Evolutionary conservation across 257 asterid species (phyloP).

Genomic region (Ilex aquifolium): DNA sequence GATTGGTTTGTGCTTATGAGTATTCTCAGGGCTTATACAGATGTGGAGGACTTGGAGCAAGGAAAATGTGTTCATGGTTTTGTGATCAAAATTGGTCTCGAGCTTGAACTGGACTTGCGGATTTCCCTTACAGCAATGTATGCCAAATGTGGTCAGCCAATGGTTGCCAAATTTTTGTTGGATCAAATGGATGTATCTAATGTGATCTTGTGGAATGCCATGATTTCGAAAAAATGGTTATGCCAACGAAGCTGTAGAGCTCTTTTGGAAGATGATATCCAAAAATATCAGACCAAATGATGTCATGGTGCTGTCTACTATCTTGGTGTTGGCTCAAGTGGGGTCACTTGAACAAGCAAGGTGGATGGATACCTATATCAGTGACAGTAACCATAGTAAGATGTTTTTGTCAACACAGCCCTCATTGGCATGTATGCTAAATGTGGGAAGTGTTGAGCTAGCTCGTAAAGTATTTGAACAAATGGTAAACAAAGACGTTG

Average conservation of each 20-base stretch:
- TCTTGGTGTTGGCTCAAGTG: slow-evolving; percentile 45
- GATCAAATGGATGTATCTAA: slow-evolving; percentile 22
- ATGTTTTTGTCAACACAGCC: slow-evolving; percentile 35
- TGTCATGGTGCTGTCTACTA: slow-evolving; percentile 43
- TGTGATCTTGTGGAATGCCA: slow-evolving; percentile 56
- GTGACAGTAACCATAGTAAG: slow-evolving; percentile 20
- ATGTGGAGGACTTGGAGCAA: slow-evolving; percentile 42
- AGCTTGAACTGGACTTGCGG: slow-evolving; percentile 44
- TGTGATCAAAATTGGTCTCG: slow-evolving; percentile 42
- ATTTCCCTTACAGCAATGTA: slow-evolving; percentile 48
- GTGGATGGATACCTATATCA: slow-evolving; percentile 37
- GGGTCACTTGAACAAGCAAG: slow-evolving; percentile 63
- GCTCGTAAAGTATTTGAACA: slow-evolving; percentile 48
- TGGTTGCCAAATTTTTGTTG: slow-evolving; percentile 40
- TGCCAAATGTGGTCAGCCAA: slow-evolving; percentile 46
- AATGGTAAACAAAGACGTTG: slow-evolving; percentile 34
- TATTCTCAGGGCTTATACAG: slow-evolving; percentile 48
- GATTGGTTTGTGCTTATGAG: slow-evolving; percentile 59
- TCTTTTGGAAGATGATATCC: slow-evolving; percentile 40
- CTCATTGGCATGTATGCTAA: slow-evolving; percentile 61
- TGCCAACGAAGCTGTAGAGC: slow-evolving; percentile 46
- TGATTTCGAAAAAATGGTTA: slow-evolving; percentile 56
- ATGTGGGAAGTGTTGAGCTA: slow-evolving; percentile 53
- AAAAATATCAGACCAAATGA: slow-evolving; percentile 35
- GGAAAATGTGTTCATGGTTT: slow-evolving; percentile 53